A percentile compares a stretch with the other conserved stretches of the same genome.
phyloP scores from a whole-genome alignment of 1,139 yeast species.

The Pichia sp. region DNA sequence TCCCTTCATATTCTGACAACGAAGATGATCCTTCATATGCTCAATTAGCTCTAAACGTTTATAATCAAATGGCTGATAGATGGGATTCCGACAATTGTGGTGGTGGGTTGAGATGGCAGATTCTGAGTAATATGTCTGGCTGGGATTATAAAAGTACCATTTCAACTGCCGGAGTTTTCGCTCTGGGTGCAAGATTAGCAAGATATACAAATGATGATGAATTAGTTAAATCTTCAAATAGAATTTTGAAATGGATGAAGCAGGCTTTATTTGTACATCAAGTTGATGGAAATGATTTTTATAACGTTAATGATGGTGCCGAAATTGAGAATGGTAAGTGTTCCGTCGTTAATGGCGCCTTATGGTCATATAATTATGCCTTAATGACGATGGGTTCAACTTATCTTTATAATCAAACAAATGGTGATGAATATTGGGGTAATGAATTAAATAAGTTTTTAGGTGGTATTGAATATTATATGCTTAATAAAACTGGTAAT shows the following conservation, averaged over 20 bases:
- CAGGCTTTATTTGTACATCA: constrained; percentile 50
- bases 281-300: constrained; percentile 24
- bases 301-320: constrained; percentile 76
- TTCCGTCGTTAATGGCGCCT: constrained; percentile 46
- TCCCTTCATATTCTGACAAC: constrained; percentile 56
- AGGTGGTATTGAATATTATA: constrained; percentile 48
- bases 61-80: constrained; percentile 81
- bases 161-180: constrained; percentile 85
- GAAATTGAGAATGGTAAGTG: constrained; percentile 51
- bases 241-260: constrained; percentile 76
- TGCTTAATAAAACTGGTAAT: constrained; percentile 33
- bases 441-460: constrained; percentile 49
- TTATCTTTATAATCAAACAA: constrained; percentile 66
- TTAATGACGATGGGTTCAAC: constrained; percentile 76
- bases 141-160: constrained; percentile 88
- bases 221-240: constrained; percentile 64
- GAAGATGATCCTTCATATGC: constrained; percentile 57
- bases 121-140: constrained; percentile 89
- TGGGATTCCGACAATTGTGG: constrained; percentile 74
- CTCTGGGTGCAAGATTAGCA: constrained; percentile 80
- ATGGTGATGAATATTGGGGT: constrained; percentile 59
- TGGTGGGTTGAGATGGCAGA: constrained; percentile 97
- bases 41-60: constrained; percentile 69
- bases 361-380: constrained; percentile 94
- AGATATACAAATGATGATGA: constrained; percentile 69